Evolutionary conservation across 1,139 yeast genomes (phyloP), one percentile per base, ranked within the genome.

Genomic region (Pichia sp.): DNA sequence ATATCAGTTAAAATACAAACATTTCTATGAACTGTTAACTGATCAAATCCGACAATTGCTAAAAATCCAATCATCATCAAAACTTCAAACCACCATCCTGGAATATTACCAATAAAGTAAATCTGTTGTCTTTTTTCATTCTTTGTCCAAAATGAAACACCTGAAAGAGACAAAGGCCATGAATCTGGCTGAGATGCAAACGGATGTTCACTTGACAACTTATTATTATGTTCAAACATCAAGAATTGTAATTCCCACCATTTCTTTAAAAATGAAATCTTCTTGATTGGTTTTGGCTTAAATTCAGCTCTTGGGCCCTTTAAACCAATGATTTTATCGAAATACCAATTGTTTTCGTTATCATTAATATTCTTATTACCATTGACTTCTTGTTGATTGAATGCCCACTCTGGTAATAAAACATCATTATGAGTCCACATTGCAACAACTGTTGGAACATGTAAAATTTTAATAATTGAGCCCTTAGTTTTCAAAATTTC

Each of bases 101-200:
- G 69, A 50, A 87, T 76, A 68, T 94, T 92, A 54, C 98, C 98
- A 49, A 85, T 72, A 67, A 92, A 87, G 68, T 83, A 94, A 50
- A 92, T 89, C 68, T 94, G 98, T 60, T 71, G 72, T 56, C 72
- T 77, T 25, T 73, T 66, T 15, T 61, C 60, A 50, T 63, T 64
- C 53, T 87, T 82, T 42, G 95, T 89, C 96, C 97, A 92, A 75
- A 92, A 92, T 1, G 97, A 88, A 29, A 92, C 97, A 57, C 99
- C 99, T 15, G 87, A 79, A 48, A 85, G 68, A 42, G 94, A 78
- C 57, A 87, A 76, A n/a, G 98, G 98, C 99, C 99, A 92, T 8
- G 85, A 71, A 55, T 82, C 79, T 5, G 99, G 99, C 55, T 82
- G 84, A 6, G 97, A 87, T 9, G 97, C 96, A 71, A 87, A 94